Base-by-base conservation (phyloP, 2,329 filamentous ascomycete species). In the Tolypocladium tropicale region DNA sequence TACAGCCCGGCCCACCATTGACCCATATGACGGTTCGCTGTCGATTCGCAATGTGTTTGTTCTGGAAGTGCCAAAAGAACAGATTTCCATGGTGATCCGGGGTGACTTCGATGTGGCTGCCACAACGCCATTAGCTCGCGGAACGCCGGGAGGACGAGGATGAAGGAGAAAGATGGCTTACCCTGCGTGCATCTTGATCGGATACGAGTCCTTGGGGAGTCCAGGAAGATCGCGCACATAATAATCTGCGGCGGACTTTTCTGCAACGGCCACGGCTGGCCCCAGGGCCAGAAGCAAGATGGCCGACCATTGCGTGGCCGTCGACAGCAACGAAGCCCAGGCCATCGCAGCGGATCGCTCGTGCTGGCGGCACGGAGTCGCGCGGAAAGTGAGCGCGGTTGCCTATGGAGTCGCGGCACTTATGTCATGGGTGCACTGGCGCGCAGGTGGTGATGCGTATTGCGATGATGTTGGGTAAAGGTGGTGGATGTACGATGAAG, bases 41-140 rank as follows among this genome's bases (percentile, higher is more conserved):
- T 64, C 82, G 84, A 69, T 97, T 89, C 56, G 91, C 93, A 63
- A 99, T 96, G 71, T 99, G 94, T 63, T 89, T 83, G 69, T 97
- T 97, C 69, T 96, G 85, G 69, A 89, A 96, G 67, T 96, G 90
- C 94, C 94, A 99, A 78, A 99, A 99, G 78, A 97, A 99, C 21
- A 99, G 75, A 72, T 97, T 95, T 63, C 90, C 93, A 69, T 97
- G 90, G 70, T 88, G 82, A 62, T 90, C 85, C 23, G 88, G 82
- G 36, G 85, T 88, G 65, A 99, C 81, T 74, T 97, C 92, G 70
- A 99, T 87, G 75, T 99, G 94, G 55, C 91, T 96, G 68, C 7
- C 9, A 49, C n/a, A 56, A 36, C 51, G 52, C 37, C 58, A 62
- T 67, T 62, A 68, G 65, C 59, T 50, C 28, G 16, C 28, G 16